Evolutionary conservation across 352 stramenopile genomes (phyloP).

Genomic region (Globisporangium paddicum): DNA sequence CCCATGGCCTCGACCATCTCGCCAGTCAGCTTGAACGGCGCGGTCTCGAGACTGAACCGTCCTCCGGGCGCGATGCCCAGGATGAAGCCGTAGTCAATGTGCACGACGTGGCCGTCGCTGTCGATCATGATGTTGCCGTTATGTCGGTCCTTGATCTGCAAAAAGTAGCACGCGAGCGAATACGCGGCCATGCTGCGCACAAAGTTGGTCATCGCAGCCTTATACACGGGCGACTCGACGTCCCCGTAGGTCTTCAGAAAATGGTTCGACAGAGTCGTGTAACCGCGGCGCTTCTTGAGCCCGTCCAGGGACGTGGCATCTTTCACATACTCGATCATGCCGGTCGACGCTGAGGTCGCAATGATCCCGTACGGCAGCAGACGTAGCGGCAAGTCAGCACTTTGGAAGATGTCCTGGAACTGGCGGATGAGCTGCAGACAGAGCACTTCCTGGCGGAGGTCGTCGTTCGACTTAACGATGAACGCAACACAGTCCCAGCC

Average conservation of each 20-base stretch:
- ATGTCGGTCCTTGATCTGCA: constrained; percentile 99
- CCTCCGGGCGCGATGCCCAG: constrained; percentile 95
- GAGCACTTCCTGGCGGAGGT: constrained; percentile 97
- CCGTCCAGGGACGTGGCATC: constrained; percentile 97
- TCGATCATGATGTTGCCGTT: constrained; percentile 99
- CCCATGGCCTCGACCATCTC: constrained; percentile 98
- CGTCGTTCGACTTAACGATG: constrained; percentile 99
- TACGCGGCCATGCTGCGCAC: constrained; percentile 97
- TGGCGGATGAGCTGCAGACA: constrained; percentile 96
- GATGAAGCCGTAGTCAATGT: constrained; percentile 99
- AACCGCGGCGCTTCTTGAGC: constrained; percentile 89
- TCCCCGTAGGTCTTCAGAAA: constrained; percentile 93
- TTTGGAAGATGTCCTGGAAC: constrained; percentile 95
- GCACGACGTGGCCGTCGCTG: constrained; percentile 94
- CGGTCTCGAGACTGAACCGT: constrained; percentile 95
- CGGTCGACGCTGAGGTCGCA: constrained; percentile 91
- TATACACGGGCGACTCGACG: constrained; percentile 77
- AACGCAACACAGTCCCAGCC: constrained; percentile 84
- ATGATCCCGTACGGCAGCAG: constrained; percentile 96
- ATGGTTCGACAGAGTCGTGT: constrained; percentile 85
- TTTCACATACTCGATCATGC: constrained; percentile 96
- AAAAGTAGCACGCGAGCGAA: constrained; percentile 96
- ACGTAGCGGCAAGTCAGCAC: constrained; percentile 92
- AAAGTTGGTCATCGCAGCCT: constrained; percentile 96
- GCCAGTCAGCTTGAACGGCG: constrained; percentile 97